Evolutionary conservation across 148 eudicot genomes (phyloP).

Genomic region (Heliosperma pusillum): DNA sequence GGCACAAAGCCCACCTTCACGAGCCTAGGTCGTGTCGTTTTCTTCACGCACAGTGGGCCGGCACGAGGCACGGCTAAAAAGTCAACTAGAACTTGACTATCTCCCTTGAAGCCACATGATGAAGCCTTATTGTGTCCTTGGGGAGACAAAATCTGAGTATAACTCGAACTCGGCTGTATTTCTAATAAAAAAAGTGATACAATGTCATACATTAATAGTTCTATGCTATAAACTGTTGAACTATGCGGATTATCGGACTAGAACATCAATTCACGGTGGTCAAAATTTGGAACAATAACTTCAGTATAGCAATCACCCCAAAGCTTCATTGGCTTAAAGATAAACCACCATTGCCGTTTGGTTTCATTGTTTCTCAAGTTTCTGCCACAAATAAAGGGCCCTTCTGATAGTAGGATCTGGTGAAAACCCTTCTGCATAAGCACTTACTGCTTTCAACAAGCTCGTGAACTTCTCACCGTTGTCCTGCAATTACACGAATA

Average conservation of each 20-base stretch:
- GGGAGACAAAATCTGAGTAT: no score
- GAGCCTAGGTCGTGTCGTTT: no score
- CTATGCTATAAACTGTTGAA: background rate
- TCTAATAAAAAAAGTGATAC: no score
- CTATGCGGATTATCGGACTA: background rate
- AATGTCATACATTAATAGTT: slow-evolving; percentile 1
- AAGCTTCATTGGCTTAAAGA: background rate
- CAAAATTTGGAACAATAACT: background rate
- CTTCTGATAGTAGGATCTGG: slow-evolving; percentile 78
- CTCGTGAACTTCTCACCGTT: slow-evolving; percentile 83
- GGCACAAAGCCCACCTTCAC: no score
- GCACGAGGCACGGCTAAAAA: no score
- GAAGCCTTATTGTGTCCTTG: no score
- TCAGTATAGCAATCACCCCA: background rate
- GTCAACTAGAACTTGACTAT: no score
- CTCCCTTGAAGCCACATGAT: no score
- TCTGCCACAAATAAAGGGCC: slow-evolving; percentile 78
- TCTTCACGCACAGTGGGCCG: no score
- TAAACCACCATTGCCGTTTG: background rate
- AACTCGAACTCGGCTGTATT: background rate
- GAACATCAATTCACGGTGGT: background rate
- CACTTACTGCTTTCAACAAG: slow-evolving; percentile 81
- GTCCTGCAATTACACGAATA: slow-evolving; percentile 46
- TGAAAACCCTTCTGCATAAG: slow-evolving; percentile 96
- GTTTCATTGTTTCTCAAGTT: slow-evolving; percentile 41